phyloP scores from a whole-genome alignment of 331 rosid genomes.

The Telfairia occidentalis region DNA sequence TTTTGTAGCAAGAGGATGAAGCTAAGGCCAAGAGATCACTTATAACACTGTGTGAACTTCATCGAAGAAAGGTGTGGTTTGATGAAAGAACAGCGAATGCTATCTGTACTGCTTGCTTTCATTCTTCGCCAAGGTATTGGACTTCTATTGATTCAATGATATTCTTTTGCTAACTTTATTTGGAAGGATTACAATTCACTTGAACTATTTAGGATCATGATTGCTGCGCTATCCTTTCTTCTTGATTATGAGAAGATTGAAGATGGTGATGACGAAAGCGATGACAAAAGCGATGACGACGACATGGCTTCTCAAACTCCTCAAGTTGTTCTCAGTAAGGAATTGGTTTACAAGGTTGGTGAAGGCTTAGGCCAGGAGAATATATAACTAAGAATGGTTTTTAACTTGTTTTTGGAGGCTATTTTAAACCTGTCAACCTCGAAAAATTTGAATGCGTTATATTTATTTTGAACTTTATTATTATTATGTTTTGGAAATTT shows the following conservation, averaged over 20 bases:
- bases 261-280: constrained; percentile 50
- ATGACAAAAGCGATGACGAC: constrained; percentile 50
- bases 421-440: background rate
- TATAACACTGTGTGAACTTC: constrained; percentile 60
- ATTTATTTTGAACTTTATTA: background rate
- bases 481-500: constrained; percentile 12
- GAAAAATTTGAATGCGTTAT: background rate
- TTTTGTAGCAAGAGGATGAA: constrained; percentile 62
- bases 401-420: background rate
- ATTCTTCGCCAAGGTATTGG: constrained; percentile 55
- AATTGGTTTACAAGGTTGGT: constrained; percentile 65
- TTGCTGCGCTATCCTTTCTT: constrained; percentile 58
- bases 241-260: constrained; percentile 87
- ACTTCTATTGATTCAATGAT: background rate
- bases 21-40: constrained; percentile 53
- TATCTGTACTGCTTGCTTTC: constrained; percentile 65
- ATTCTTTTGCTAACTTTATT: background rate
- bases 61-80: constrained; percentile 65
- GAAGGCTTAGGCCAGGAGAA: background rate
- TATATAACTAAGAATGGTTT: background rate
- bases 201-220: constrained; percentile 57
- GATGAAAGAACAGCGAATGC: constrained; percentile 84
- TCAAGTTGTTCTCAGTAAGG: constrained; percentile 46
- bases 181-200: background rate
- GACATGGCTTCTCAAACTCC: constrained; percentile 35